A percentile compares a stretch with the other conserved stretches of the same genome.
These are phyloP conservation scores for Amaranthus palmeri DNA, from an alignment of 148 eudicot species.

Conservation along the genomic window DNA sequence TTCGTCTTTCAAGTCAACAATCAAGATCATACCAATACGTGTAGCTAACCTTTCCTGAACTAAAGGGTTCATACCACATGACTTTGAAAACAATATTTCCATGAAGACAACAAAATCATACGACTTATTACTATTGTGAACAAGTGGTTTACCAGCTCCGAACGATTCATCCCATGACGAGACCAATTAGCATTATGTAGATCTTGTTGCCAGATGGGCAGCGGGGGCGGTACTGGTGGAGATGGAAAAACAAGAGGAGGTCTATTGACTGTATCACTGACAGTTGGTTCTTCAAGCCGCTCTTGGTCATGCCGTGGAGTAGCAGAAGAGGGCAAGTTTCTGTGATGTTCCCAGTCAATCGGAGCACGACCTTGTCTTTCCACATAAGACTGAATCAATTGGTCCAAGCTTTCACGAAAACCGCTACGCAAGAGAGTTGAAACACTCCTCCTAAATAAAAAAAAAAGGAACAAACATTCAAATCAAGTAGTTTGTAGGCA, in stretches of 20 bases:
- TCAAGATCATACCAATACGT: no score
- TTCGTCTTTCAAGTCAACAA: no score
- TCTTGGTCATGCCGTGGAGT: constrained; percentile 54
- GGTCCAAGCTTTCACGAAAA: constrained; percentile 95
- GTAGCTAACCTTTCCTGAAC: no score
- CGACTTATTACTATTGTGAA: background rate
- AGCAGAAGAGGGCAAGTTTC: constrained; percentile 61
- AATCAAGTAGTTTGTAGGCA: background rate
- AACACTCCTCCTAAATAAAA: constrained; percentile 77
- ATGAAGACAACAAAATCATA: background rate
- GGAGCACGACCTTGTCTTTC: constrained; percentile 79
- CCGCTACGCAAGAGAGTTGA: constrained; percentile 95
- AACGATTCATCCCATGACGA: constrained; percentile 76
- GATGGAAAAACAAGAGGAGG: constrained; percentile 62
- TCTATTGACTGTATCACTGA: constrained; percentile 44
- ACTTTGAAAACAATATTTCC: background rate
- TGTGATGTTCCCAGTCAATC: constrained; percentile 84
- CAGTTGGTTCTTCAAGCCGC: constrained; percentile 53
- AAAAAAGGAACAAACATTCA: background rate
- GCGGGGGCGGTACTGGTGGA: constrained; percentile 96
- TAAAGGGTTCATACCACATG: background rate
- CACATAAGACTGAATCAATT: constrained; percentile 89
- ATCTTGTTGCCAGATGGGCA: constrained; percentile 82
- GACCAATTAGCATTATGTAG: constrained; percentile 67
- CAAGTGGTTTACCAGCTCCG: constrained; percentile 59